Conservation (phyloP, 257 asterid genomes). For the Schizonepeta tenuifolia region DNA sequence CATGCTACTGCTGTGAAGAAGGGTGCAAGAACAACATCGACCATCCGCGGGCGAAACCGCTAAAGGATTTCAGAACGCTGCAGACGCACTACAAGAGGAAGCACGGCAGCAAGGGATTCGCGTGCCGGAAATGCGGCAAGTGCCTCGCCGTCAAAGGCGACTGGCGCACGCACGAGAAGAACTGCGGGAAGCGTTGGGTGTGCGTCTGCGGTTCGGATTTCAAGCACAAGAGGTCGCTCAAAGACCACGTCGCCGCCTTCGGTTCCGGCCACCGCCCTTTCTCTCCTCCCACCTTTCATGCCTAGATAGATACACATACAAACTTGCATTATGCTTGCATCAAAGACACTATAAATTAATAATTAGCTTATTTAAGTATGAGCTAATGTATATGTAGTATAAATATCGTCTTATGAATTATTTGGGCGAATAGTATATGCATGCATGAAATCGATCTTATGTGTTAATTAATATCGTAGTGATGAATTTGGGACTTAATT, state of each 20-base stretch:
- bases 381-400: no score
- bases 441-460: not conserved
- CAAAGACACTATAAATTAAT: no score
- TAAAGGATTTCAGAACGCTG: constrained; percentile 69
- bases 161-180: constrained; percentile 85
- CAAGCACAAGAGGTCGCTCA: constrained; percentile 83
- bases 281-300: constrained; percentile 36
- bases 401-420: no score
- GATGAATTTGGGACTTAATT: no score
- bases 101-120: constrained; percentile 53
- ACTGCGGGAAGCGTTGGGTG: constrained; percentile 79
- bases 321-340: no score
- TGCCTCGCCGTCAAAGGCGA: constrained; percentile 75
- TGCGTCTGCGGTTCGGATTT: constrained; percentile 79
- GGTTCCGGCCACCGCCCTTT: constrained; percentile 61
- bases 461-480: no score
- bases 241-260: constrained; percentile 68
- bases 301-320: no score
- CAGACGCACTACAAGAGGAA: constrained; percentile 77
- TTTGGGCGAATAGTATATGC: not conserved
- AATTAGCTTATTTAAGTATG: no score
- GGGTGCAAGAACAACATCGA: constrained; percentile 71
- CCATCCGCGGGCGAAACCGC: constrained; percentile 56
- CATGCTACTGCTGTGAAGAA: constrained; percentile 74
- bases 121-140: constrained; percentile 74